phyloP scores from a whole-genome alignment of 2,329 filamentous ascomycete genomes.

The Proliferodiscus dingleyae region DNA sequence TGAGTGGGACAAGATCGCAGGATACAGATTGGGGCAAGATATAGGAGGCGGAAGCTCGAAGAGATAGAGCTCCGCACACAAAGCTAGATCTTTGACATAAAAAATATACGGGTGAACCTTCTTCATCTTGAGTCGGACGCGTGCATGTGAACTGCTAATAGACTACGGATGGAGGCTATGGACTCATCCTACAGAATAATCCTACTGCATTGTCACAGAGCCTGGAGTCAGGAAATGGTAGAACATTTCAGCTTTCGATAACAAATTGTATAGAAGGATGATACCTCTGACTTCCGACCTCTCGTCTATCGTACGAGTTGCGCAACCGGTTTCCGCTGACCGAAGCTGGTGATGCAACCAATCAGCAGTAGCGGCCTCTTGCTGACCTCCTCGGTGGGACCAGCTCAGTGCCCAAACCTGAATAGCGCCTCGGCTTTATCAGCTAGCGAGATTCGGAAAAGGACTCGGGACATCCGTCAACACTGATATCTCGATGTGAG shows the following conservation, averaged over 20 bases:
- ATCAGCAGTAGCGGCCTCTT: neutral
- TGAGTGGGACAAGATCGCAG: conserved; percentile 97
- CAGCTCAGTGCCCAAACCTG: neutral
- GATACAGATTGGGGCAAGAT: conserved; percentile 80
- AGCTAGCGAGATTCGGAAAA: neutral
- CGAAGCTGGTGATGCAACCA: neutral
- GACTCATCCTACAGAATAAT: too few species aligned
- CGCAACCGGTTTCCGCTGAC: neutral
- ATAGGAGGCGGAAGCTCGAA: conserved; percentile 64
- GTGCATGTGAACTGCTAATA: too few species aligned
- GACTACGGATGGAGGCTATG: too few species aligned
- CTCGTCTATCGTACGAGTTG: too few species aligned
- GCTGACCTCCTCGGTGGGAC: neutral
- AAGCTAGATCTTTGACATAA: neutral
- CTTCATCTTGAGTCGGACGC: too few species aligned
- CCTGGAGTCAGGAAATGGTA: too few species aligned
- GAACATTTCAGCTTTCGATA: too few species aligned
- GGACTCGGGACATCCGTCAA: neutral
- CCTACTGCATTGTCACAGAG: too few species aligned
- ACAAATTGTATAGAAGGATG: too few species aligned
- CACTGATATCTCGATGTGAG: too few species aligned
- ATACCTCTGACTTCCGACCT: too few species aligned
- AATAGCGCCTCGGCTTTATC: neutral
- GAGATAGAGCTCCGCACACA: conserved; percentile 35
- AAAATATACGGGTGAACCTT: neutral